phyloP scores from a whole-genome alignment of 148 eudicot genomes.

The Arbutus unedo region DNA sequence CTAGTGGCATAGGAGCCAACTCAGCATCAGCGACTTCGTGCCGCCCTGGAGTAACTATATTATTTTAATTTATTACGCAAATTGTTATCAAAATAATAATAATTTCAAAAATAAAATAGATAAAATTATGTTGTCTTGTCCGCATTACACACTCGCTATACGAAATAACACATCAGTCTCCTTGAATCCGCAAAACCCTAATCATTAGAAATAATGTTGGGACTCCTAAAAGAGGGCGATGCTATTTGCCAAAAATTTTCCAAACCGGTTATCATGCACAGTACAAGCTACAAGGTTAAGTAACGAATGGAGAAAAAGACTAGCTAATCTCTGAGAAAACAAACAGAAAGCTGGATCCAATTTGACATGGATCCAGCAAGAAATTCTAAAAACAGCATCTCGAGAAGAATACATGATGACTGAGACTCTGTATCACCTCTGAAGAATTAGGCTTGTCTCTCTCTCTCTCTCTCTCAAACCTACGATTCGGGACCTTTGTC shows the following conservation, averaged over 20 bases:
- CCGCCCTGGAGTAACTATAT: too few relatives aligned
- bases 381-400: neutral
- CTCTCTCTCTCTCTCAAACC: neutral
- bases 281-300: neutral
- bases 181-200: too few relatives aligned
- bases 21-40: too few relatives aligned
- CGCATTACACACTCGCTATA: too few relatives aligned
- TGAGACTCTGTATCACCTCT: neutral
- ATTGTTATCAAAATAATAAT: too few relatives aligned
- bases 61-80: too few relatives aligned
- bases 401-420: neutral
- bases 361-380: neutral
- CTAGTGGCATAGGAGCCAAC: too few relatives aligned
- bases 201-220: neutral
- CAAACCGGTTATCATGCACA: neutral
- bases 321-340: neutral
- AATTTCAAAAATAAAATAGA: too few relatives aligned
- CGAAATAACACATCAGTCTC: too few relatives aligned
- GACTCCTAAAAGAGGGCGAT: neutral
- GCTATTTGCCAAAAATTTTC: neutral
- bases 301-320: constrained; percentile 6
- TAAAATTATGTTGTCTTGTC: too few relatives aligned
- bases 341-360: too few relatives aligned
- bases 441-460: neutral
- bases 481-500: neutral